These are phyloP conservation scores for Trichoderma gamsii DNA, from an alignment of 495 filamentous ascomycete genomes.

Conservation along the genomic window DNA sequence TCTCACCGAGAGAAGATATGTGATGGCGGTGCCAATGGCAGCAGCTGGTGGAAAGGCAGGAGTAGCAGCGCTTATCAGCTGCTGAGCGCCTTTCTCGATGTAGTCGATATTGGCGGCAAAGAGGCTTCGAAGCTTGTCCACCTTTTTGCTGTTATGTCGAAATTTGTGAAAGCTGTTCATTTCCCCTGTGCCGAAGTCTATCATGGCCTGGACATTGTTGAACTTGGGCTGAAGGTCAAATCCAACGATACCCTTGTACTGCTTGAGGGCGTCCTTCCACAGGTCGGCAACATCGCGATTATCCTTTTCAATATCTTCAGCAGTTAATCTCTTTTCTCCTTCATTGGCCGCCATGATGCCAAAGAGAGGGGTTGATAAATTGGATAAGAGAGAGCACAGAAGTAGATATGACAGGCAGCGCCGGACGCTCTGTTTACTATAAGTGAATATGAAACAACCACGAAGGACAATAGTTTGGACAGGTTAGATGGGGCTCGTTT, in stretches of 20 bases:
- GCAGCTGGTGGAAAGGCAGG: constrained; percentile 24
- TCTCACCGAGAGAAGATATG: constrained; percentile 21
- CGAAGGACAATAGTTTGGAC: no score
- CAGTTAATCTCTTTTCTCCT: not conserved
- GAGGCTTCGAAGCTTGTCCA: constrained; percentile 23
- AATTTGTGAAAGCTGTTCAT: constrained; percentile 24
- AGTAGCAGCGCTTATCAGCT: constrained; percentile 19
- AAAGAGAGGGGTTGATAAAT: not conserved
- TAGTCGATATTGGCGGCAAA: constrained; percentile 19
- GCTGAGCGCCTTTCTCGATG: constrained; percentile 21
- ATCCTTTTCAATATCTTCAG: constrained; percentile 11
- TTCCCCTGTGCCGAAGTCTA: constrained; percentile 17
- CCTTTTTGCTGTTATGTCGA: constrained; percentile 22
- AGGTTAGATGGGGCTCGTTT: no score
- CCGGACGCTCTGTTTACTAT: not conserved
- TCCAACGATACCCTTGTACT: constrained; percentile 21
- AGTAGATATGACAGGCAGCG: not conserved
- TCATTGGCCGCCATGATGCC: not conserved
- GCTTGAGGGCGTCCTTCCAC: constrained; percentile 22
- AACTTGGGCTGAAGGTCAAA: constrained; percentile 19
- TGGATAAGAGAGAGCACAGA: not conserved
- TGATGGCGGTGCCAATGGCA: constrained; percentile 23
- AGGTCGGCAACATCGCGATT: constrained; percentile 21
- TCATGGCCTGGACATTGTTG: constrained; percentile 20
- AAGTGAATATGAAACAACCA: not conserved